phyloP scores from a whole-genome alignment of 768 basidiomycete genomes.

The Tylopilus sp. region DNA sequence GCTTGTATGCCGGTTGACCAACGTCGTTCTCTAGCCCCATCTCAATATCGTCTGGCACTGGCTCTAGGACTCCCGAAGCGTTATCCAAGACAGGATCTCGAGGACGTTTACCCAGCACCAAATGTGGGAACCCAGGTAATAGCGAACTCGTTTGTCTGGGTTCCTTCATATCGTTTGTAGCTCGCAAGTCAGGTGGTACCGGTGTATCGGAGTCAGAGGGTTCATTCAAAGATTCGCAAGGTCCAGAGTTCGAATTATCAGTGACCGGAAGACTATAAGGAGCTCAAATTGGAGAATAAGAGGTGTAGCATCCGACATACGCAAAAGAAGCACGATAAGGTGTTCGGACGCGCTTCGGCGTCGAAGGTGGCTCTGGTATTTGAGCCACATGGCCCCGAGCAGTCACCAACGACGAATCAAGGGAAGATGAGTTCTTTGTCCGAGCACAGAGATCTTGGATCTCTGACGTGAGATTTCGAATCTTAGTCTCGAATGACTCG shows the following conservation, averaged over 20 bases:
- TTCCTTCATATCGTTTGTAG: constrained; percentile 8
- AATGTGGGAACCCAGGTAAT: constrained; percentile 40
- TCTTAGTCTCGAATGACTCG: constrained; percentile 34
- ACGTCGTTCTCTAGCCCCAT: constrained; percentile 37
- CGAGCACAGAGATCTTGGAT: constrained; percentile 30
- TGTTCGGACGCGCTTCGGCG: constrained; percentile 33
- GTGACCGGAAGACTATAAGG: constrained; percentile 16
- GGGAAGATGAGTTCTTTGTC: constrained; percentile 9
- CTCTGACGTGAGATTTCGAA: constrained; percentile 36
- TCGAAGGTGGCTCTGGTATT: constrained; percentile 31
- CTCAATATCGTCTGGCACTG: constrained; percentile 40
- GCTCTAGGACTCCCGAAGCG: constrained; percentile 40
- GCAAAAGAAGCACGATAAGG: constrained; percentile 24
- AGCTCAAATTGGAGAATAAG: constrained; percentile 12
- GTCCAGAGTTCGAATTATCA: constrained; percentile 16
- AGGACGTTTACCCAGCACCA: constrained; percentile 62
- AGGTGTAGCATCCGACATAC: constrained; percentile 16
- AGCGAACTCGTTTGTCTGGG: constrained; percentile 16
- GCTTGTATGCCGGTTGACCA: constrained; percentile 51
- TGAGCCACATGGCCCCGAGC: constrained; percentile 16
- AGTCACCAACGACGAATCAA: constrained; percentile 6
- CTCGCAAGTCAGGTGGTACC: constrained; percentile 7
- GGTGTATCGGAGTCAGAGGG: constrained; percentile 18
- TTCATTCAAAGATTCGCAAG: constrained; percentile 21
- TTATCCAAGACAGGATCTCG: constrained; percentile 49